phyloP scores from a whole-genome alignment of 257 asterid genomes.

The Rauvolfia tetraphylla region DNA sequence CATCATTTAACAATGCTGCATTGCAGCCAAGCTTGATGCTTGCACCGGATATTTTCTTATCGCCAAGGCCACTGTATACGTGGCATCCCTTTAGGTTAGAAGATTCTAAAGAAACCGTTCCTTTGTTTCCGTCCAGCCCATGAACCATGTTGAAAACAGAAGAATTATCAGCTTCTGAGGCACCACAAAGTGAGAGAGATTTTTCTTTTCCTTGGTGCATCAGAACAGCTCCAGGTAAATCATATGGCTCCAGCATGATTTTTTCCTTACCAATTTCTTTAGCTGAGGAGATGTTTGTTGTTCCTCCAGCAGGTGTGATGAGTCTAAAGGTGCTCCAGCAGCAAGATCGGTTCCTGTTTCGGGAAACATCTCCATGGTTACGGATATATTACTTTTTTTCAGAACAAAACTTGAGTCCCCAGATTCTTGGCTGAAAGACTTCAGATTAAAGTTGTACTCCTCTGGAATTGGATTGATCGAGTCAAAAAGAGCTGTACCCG shows the following conservation, averaged over 20 bases:
- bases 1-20: conserved; percentile 23
- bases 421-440: too few relatives aligned
- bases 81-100: conserved; percentile 51
- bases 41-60: conserved; percentile 15
- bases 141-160: too few relatives aligned
- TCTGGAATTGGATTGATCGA: conserved; percentile 60
- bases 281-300: conserved; percentile 23
- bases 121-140: conserved; percentile 37
- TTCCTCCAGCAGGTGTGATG: conserved; percentile 4
- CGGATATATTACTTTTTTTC: conserved; percentile 33
- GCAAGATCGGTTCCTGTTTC: conserved; percentile 56
- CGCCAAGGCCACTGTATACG: conserved; percentile 28
- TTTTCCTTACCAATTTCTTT: conserved; percentile 30
- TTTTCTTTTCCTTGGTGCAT: too few relatives aligned
- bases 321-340: conserved; percentile 54
- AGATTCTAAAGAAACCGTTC: conserved; percentile 55
- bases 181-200: too few relatives aligned
- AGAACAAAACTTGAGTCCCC: too few relatives aligned
- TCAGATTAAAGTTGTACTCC: too few relatives aligned
- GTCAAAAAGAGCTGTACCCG: conserved; percentile 38
- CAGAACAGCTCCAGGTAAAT: conserved; percentile 58
- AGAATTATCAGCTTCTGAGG: too few relatives aligned
- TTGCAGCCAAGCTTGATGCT: conserved; percentile 47
- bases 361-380: conserved; percentile 46
- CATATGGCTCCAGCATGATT: conserved; percentile 63